Evolutionary conservation across 2,329 filamentous ascomycete species (phyloP), one percentile per base, ranked within the genome.

Genomic region (Talaromyces marneffei): DNA sequence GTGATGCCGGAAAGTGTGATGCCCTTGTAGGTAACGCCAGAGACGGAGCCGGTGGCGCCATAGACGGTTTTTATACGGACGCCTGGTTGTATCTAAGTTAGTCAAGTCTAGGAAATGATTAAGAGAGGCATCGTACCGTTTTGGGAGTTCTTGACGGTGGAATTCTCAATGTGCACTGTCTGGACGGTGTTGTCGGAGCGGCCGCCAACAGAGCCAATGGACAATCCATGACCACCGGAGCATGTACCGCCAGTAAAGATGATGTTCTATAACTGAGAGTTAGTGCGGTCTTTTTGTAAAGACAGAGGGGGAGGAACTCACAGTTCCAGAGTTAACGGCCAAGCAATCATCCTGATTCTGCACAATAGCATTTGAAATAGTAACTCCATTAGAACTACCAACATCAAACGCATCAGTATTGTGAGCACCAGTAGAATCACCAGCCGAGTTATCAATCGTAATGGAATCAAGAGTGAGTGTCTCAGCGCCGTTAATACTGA

Each of bases 301-400:
- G 27, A 12, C 7, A 20, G 23, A 10, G 12, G 14, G 37, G 7
- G 16, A 18, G 14, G 4, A 23, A 62, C 65, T 31, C 62, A 72
- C 69, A 44, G 69, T 66, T 27, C 80, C 80, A 2, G 81, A 83
- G 74, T 85, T 86, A 63, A 83, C 69, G 27, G 84, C 83, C 7
- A 86, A 75, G 65, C 84, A 86, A 68, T 86, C 84, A 62, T 86
- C 84, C 72, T 86, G 84, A 75, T 86, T 86, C 69, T 83, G 79
- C 59, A 86, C 77, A 35, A 75, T 77, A 42, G 82, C 81, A 39
- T 79, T 79, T 18, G 75, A 76, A 63, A 86, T 85, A 62, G 75
- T 78, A 25, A 86, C 75, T 42, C 76, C 76, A 23, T 68, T 75
- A 37, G 78, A 83, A 37, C 70, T 74, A 55, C 81, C 80, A 54